phyloP scores from a whole-genome alignment of 805 yeast genomes.

The Phaffomyces antillensis region DNA sequence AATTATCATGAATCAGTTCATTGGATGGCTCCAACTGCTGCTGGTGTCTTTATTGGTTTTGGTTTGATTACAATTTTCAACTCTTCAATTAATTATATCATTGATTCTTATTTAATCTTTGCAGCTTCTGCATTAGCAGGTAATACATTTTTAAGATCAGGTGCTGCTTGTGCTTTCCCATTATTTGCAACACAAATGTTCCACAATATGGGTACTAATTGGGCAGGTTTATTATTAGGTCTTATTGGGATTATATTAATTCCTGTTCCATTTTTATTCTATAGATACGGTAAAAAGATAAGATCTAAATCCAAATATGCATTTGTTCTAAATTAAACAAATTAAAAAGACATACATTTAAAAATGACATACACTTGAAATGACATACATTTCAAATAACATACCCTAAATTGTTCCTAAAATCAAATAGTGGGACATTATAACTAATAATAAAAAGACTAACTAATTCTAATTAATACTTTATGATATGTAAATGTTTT shows the following conservation, averaged over 20 bases:
- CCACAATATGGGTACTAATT: constrained; percentile 56
- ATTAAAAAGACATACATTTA: too few species aligned
- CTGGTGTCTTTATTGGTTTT: constrained; percentile 58
- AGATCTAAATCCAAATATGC: constrained; percentile 57
- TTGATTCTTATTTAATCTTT: constrained; percentile 60
- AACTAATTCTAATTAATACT: background rate
- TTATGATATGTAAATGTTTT: background rate
- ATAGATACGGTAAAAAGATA: constrained; percentile 47
- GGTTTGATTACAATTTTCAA: constrained; percentile 65
- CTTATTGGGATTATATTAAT: constrained; percentile 47
- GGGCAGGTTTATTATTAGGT: constrained; percentile 75
- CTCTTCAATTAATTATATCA: constrained; percentile 62
- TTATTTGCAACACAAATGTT: constrained; percentile 70
- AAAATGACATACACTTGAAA: background rate
- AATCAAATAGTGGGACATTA: background rate
- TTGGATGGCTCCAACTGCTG: constrained; percentile 74
- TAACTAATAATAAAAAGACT: background rate
- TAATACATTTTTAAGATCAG: constrained; percentile 62
- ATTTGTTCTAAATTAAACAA: constrained; percentile 20
- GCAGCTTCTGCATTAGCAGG: constrained; percentile 80
- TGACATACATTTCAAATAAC: background rate
- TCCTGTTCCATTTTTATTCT: constrained; percentile 65
- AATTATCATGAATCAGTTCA: constrained; percentile 60
- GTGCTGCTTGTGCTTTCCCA: constrained; percentile 65
- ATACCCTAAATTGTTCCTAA: background rate